Conservation (phyloP, 495 filamentous ascomycete species). For the Penicillium silybi region DNA sequence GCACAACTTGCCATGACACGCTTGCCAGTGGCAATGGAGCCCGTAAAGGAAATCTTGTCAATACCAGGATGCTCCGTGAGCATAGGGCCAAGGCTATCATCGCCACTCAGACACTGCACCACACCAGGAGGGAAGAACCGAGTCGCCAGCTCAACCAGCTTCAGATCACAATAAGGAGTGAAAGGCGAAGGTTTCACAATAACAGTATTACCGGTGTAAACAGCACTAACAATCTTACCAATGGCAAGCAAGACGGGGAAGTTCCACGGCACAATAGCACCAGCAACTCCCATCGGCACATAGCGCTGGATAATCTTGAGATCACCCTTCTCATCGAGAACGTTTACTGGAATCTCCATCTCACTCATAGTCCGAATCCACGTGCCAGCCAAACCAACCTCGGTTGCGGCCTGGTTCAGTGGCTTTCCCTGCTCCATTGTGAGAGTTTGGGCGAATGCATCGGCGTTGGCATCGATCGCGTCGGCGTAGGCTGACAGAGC, state of each 20-base stretch:
- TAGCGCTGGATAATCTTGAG: conserved; percentile 45
- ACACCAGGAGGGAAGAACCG: conserved; percentile 62
- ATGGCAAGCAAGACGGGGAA: conserved; percentile 55
- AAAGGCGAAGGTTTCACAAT: conserved; percentile 60
- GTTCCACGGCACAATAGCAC: conserved; percentile 61
- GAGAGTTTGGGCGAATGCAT: conserved; percentile 47
- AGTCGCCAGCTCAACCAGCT: conserved; percentile 58
- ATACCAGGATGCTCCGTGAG: conserved; percentile 57
- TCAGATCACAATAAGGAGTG: conserved; percentile 65
- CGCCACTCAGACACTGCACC: conserved; percentile 63
- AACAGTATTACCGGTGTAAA: conserved; percentile 56
- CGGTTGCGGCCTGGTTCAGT: conserved; percentile 18
- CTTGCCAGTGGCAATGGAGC: conserved; percentile 61
- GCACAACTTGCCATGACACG: conserved; percentile 57
- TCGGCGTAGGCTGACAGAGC: conserved; percentile 51
- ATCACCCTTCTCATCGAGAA: conserved; percentile 48
- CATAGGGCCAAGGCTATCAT: conserved; percentile 57
- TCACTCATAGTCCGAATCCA: conserved; percentile 23
- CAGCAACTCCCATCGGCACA: conserved; percentile 56
- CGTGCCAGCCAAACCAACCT: conserved; percentile 21
- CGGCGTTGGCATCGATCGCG: conserved; percentile 37
- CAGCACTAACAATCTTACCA: conserved; percentile 53
- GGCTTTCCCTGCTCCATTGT: conserved; percentile 59
- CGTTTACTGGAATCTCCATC: conserved; percentile 22
- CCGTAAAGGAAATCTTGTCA: conserved; percentile 68